These are phyloP conservation scores for Pythium aquatile DNA, from an alignment of 352 stramenopile species.

Conservation along the genomic window DNA sequence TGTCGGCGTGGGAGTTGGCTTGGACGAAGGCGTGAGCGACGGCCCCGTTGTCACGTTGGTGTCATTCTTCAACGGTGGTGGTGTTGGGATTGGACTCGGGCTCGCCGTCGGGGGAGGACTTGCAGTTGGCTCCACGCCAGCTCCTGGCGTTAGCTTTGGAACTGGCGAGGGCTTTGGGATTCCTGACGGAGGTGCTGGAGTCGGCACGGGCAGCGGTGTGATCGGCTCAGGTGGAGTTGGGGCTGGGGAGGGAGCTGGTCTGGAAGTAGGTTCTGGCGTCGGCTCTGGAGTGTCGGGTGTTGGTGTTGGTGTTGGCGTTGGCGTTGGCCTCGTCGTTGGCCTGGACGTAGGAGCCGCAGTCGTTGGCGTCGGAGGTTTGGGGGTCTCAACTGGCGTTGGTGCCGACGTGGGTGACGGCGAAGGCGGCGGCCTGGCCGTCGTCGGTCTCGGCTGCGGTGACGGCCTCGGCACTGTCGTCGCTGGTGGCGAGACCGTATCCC, in stretches of 20 bases:
- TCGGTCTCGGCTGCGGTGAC: background rate
- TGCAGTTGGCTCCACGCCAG: background rate
- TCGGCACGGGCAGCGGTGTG: conserved; percentile 11
- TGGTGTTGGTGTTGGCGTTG: conserved; percentile 3
- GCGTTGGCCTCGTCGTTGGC: background rate
- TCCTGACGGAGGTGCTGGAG: conserved; percentile 6
- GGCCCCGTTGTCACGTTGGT: conserved; percentile 1
- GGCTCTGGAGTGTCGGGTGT: background rate
- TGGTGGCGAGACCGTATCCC: background rate
- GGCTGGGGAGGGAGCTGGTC: conserved; percentile 3
- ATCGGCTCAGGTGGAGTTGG: conserved; percentile 9
- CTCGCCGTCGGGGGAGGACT: background rate
- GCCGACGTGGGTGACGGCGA: background rate
- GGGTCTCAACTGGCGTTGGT: background rate
- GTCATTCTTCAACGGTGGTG: background rate
- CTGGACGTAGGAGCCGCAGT: no score
- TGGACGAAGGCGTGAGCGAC: background rate
- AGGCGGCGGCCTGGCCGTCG: background rate
- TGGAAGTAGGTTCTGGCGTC: background rate
- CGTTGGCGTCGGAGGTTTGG: background rate
- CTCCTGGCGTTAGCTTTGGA: conserved; percentile 12
- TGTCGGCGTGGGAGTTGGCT: background rate
- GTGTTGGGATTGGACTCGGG: background rate
- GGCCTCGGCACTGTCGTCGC: background rate
- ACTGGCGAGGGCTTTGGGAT: conserved; percentile 2